Evolutionary conservation across 2,329 filamentous ascomycete species (phyloP), one percentile per base, ranked within the genome.

Genomic region (Aspergillus aculeatinus): DNA sequence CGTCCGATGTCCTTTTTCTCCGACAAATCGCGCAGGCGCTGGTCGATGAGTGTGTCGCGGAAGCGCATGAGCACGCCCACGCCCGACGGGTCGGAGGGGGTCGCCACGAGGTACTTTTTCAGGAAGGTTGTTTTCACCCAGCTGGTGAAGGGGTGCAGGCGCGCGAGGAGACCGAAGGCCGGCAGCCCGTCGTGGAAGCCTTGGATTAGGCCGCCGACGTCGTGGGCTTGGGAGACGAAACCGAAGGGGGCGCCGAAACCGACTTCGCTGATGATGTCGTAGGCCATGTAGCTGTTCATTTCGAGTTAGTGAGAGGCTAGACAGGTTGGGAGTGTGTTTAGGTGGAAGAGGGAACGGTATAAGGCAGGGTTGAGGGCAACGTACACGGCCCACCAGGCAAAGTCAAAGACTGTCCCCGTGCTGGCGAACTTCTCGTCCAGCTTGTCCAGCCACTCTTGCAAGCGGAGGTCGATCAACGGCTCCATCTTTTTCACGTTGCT

Each of bases 401-500:
- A 85, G 65, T 87, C 83, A 55, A 87, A 82, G 0, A 71, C 65
- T 47, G 80, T 69, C 1, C 77, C 75, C 0, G 76, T 77, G 7
- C 75, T 70, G 4, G 74, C 80, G 62, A 85, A 87, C 5, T 69
- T 70, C 2, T 74, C 67, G 2, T 79, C 74, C 2, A 87, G 73
- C n/a, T 77, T 80, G 3, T 68, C 64, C 9, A 81, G 74, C 84
- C 83, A 87, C n/a, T 77, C 71, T 2, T 68, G 59, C 51, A 86
- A 83, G 10, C 80, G 75, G 2, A 68, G 63, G 60, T 87, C 83
- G 2, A 87, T 75, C 31, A 86, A 64, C 0, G 82, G 81, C 68
- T 87, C 85, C 81, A 85, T 86, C 63, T 80, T 83, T 70, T 82
- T 83, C 64, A 87, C 80, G 64, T 84, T 85, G 49, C 73, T 78